Evolutionary conservation across 495 filamentous ascomycete genomes (phyloP).

Genomic region (Podospora fimiseda): DNA sequence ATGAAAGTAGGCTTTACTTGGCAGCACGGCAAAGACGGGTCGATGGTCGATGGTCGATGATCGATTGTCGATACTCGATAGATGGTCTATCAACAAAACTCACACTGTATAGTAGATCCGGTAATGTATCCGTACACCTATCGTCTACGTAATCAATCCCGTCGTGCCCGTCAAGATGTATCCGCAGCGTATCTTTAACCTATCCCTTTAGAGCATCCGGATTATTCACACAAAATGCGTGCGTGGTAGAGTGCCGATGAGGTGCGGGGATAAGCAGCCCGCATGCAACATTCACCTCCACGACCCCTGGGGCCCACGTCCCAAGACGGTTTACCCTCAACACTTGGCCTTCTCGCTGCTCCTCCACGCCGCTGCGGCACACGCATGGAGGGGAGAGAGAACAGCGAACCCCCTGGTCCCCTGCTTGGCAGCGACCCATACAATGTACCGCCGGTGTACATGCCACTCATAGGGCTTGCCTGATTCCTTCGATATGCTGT

Average conservation of each 20-base stretch:
- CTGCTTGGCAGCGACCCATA: neutral
- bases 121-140: too few relatives aligned
- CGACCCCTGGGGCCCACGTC: neutral
- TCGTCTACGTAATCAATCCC: too few relatives aligned
- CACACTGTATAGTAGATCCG: too few relatives aligned
- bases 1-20: neutral
- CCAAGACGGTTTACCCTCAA: neutral
- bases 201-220: neutral
- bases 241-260: neutral
- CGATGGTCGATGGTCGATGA: too few relatives aligned
- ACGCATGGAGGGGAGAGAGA: neutral
- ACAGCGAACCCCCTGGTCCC: neutral
- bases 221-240: neutral
- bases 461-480: neutral
- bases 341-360: neutral
- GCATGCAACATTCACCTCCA: neutral
- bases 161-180: too few relatives aligned
- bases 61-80: neutral
- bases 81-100: too few relatives aligned
- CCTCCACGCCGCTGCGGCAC: neutral
- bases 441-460: neutral
- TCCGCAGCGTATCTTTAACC: neutral
- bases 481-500: neutral
- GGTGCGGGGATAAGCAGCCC: neutral
- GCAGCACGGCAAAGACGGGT: neutral